Evolutionary conservation across 2,329 filamentous ascomycete genomes (phyloP).

Genomic region (Trichoderma simmonsii): DNA sequence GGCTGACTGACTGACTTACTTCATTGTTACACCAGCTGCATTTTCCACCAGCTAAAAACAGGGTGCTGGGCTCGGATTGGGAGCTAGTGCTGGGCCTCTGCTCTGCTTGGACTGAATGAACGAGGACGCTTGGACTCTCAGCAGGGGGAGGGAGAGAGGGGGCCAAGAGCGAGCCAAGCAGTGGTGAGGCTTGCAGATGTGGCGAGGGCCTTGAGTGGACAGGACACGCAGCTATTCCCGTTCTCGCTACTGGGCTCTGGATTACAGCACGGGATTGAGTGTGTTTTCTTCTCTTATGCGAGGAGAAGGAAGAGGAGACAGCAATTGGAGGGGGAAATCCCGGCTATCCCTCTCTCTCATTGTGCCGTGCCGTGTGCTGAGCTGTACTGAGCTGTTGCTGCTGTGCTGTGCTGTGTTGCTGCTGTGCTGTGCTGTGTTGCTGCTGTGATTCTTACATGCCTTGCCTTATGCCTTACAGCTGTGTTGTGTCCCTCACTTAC

Average conservation of each 20-base stretch:
- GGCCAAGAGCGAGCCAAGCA: neutral
- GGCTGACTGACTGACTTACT: neutral
- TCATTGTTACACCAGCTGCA: constrained; percentile 9
- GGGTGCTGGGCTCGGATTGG: neutral
- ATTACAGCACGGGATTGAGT: neutral
- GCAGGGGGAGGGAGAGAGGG: neutral
- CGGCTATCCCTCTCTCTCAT: neutral
- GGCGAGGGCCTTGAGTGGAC: constrained; percentile 10
- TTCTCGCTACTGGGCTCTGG: neutral
- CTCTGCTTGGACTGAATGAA: neutral
- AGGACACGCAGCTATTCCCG: neutral
- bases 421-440: neutral
- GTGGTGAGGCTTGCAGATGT: constrained; percentile 9
- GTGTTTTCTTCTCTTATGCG: neutral
- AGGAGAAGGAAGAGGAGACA: neutral
- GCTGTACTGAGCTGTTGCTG: neutral
- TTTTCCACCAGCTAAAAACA: neutral
- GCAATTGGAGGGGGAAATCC: neutral
- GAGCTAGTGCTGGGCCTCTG: neutral
- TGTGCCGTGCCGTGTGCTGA: neutral
- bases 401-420: neutral
- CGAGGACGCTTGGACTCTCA: neutral
- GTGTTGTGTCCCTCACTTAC: neutral
- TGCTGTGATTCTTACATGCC: neutral
- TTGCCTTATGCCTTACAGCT: neutral